Evolutionary conservation across 768 basidiomycete species (phyloP), one percentile per base, ranked within the genome.

Genomic region (Mycena olivaceomarginata): DNA sequence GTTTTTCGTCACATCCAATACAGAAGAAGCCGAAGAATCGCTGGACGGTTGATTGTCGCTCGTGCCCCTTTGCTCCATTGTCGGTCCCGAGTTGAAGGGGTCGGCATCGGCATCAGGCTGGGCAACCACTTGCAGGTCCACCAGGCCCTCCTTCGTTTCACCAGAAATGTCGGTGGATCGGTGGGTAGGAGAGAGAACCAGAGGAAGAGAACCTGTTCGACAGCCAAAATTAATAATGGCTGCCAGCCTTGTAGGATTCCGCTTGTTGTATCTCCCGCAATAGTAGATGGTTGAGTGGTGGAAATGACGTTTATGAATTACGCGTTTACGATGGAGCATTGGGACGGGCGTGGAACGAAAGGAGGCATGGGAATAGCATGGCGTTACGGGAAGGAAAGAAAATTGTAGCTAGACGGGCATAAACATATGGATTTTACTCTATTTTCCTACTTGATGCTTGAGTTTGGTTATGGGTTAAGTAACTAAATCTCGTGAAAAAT

Each of bases 361-460:
- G 60, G 60, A 63, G 60, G 60, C 60, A 63, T 63, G 60, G 40
- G 60, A 63, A 63, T 63, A 63, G 60, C 60, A 63, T 63, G 39
- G 60, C 39, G 60, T 63, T 63, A 15, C 25, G 60, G 60, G 60
- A 63, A 63, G 60, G 40, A 63, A 63, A 63, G 60, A 63, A 63
- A 63, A 63, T 40, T 63, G 64, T 65, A 67, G 66, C 31, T 31
- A 31, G 31, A 31, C 31, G 25, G 65, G 65, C 46, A 67, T 37
- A 56, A 57, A 68, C 57, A 57, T 68, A 68, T 68, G 53, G 40
- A 40, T 68, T 57, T 68, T 68, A 57, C 67, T 68, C 67, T 40
- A 56, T 68, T 68, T 56, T 57, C 67, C 53, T 57, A 57, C 51
- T 64, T 68, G 51, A 68, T 68, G 67, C 51, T 68, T 68, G 67